A percentile compares a stretch with the other conserved stretches of the same genome.
phyloP scores from a whole-genome alignment of 2,329 filamentous ascomycete genomes.

The Monosporascus sp. region DNA sequence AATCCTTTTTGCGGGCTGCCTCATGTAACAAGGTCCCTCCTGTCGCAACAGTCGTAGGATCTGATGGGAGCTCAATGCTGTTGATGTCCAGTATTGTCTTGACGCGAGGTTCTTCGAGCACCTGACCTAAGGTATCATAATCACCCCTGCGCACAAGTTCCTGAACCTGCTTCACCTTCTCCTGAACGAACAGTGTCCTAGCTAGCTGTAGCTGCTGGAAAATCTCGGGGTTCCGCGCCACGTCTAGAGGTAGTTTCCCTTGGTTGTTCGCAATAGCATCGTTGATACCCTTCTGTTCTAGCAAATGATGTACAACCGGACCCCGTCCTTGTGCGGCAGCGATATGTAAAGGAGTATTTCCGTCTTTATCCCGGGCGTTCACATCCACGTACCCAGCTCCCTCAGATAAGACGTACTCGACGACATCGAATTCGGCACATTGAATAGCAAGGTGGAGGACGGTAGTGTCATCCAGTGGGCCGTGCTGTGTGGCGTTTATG shows the following conservation, averaged over 20 bases:
- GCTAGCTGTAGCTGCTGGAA: constrained; percentile 92
- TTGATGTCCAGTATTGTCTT: constrained; percentile 90
- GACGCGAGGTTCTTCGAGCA: constrained; percentile 79
- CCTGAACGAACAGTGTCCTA: constrained; percentile 82
- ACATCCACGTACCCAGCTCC: constrained; percentile 66
- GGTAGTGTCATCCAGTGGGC: constrained; percentile 71
- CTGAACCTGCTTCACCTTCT: constrained; percentile 79
- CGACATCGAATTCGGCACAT: constrained; percentile 85
- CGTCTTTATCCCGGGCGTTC: constrained; percentile 87
- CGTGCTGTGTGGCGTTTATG: constrained; percentile 36
- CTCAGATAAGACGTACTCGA: constrained; percentile 88
- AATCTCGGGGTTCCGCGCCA: constrained; percentile 88
- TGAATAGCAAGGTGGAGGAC: constrained; percentile 92
- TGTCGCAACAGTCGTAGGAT: constrained; percentile 67
- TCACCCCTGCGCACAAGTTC: constrained; percentile 66
- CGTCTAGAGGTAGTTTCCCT: constrained; percentile 79
- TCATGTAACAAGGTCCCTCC: constrained; percentile 95
- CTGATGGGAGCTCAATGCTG: constrained; percentile 79
- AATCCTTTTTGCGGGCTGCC: constrained; percentile 82
- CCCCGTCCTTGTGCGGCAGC: constrained; percentile 78
- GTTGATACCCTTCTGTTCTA: constrained; percentile 80
- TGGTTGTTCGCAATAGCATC: constrained; percentile 81
- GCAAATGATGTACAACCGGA: constrained; percentile 73
- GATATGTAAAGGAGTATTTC: constrained; percentile 88
- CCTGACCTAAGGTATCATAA: constrained; percentile 71